Percentiles rank a stretch among this genome's conserved stretches.
Evolutionary conservation across 148 eudicot species (phyloP).

Genomic region (Rhododendron williamsianum): DNA sequence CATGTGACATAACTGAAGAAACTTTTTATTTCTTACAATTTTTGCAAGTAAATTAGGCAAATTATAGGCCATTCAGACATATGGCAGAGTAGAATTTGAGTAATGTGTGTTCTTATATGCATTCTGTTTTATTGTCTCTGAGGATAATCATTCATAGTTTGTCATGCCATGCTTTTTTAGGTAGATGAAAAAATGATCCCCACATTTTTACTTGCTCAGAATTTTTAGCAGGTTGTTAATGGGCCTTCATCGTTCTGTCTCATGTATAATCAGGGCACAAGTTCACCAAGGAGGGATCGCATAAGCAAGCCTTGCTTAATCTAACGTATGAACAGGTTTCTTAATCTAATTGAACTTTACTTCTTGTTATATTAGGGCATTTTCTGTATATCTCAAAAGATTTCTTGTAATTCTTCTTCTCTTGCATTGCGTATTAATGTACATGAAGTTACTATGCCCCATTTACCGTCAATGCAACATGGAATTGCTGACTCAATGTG

Average conservation of each 20-base stretch:
- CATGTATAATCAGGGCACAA: slow-evolving; percentile 45
- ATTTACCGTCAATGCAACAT: not conserved
- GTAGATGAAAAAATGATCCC: not conserved
- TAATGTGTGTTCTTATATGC: not conserved
- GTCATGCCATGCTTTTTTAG: not conserved
- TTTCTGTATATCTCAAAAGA: not conserved
- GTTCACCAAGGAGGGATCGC: slow-evolving; percentile 54
- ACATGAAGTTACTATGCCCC: not conserved
- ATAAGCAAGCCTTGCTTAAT: slow-evolving; percentile 66
- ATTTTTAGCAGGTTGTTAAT: not conserved
- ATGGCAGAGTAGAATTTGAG: not conserved
- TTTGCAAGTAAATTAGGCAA: not conserved
- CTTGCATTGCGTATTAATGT: not conserved
- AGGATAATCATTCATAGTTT: not conserved
- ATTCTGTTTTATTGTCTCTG: not conserved
- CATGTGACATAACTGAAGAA: not conserved
- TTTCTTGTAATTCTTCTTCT: not conserved
- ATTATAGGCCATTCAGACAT: not conserved
- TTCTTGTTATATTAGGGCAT: not conserved
- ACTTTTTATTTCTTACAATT: too few relatives aligned
- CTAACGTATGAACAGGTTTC: slow-evolving; percentile 47
- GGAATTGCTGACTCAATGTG: slow-evolving; percentile 1
- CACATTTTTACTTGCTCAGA: not conserved
- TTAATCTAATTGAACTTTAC: not conserved
- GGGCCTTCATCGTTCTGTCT: not conserved